Evolutionary conservation across 2,329 filamentous ascomycete species (phyloP), one percentile per base, ranked within the genome.

Genomic region (Microdochium bolleyi): DNA sequence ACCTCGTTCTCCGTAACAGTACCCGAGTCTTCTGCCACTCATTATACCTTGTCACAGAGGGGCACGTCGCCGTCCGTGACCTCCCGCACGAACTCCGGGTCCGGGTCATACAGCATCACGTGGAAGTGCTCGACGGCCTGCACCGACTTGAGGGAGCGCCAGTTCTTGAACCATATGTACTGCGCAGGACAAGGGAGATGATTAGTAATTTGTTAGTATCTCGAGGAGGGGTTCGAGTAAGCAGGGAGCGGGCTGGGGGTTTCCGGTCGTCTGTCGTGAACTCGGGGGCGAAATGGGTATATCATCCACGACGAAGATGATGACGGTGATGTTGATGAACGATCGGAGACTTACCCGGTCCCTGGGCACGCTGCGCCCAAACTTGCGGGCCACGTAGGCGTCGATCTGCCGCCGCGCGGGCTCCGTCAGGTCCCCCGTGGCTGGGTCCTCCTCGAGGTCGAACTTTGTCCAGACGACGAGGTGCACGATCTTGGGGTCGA

Each of bases 381-480:
- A 96, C 1, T 73, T 86, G 63, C 68, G 73, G 25, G 77, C 67
- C 44, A 96, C 86, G 65, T 83, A 96, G 3, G 70, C 74, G 44
- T 92, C 82, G 56, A 96, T 88, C 63, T 83, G 73, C 19, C 68
- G 70, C 49, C 84, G 78, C 8, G 83, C 82, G 55, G 76, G 68
- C 2, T 80, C 74, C 1, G 86, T 89, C 64, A 95, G 70, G 57
- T 90, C 83, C 14, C 82, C 85, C 0, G 83, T 80, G 73, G 53
- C 62, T 3, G 71, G 68, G 60, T 94, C 85, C 53, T 91, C 87
- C 51, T 83, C 77, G 24, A 96, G 74, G 49, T 80, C 76, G 63
- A 95, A 96, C 69, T 96, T 96, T 49, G 88, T 94, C 92, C 92
- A 97, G 13, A 96, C 83, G 4, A 96, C 89, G 2, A 96, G 74